Evolutionary conservation across 352 stramenopile genomes (phyloP), one percentile per base, ranked within the genome.

Genomic region (Phytophthora colocasiae): DNA sequence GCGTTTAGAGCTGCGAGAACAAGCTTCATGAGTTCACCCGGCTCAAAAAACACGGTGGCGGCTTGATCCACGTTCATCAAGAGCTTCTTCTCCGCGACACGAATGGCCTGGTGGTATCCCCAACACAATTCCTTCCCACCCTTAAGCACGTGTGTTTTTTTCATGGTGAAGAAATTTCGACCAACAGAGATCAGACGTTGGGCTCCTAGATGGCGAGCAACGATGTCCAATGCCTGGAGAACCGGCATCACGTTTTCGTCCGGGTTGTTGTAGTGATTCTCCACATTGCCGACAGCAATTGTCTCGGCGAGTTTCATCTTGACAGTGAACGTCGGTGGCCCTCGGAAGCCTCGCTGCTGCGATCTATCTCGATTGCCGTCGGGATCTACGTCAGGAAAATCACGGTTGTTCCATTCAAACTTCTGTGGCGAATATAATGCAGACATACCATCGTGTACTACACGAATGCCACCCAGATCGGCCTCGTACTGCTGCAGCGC

Each of bases 41-140:
- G 71, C 0, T 76, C 55, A 24, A 89, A 90, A 27, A 91, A 93
- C 19, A 87, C 85, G 0, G 80, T 91, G 3, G 83, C 82, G 1
- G 77, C 81, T 44, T 86, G 80, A 31, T 93, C 85, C 5, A 93
- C 78, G 44, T 93, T 93, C 48, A 93, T 59, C 19, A 90, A 44
- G 27, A 93, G 48, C 50, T 83, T 83, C 4, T 66, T 56, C 41
- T 91, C 73, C 0, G 73, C 74, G 1, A 87, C 58, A 26, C 78
- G 80, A 32, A 93, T 85, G 1, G 73, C 78, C 70, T 93, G 85
- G 36, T 91, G 82, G 48, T 91, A 93, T 1, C 85, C 85, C 77
- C 79, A 91, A 32, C 77, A 89, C 2, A 91, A 51, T 32, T 91
- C 82, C 27, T 87, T 87, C 11, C 85, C 85, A 24, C 81, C 82